Conservation (phyloP, 2,329 filamentous ascomycete species). For the Ceratocystis diversiconidia region DNA sequence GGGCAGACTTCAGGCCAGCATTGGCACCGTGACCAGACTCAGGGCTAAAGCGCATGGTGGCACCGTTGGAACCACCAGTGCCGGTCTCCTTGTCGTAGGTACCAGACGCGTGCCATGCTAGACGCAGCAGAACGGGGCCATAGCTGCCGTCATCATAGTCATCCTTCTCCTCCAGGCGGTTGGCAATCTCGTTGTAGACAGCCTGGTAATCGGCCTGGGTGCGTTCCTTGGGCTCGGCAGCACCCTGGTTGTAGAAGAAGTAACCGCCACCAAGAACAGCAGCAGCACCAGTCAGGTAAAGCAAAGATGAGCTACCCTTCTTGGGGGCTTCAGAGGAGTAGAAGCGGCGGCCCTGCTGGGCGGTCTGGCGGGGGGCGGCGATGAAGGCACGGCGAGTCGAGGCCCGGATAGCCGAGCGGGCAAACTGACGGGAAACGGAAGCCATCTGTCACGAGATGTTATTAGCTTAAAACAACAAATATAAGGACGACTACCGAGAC, state of each 20-base stretch:
- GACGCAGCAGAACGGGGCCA: conserved; percentile 74
- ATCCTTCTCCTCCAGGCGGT: conserved; percentile 69
- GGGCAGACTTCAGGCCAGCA: conserved; percentile 70
- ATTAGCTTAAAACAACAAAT: conserved; percentile 2
- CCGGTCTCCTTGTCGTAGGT: conserved; percentile 80
- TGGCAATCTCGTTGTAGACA: conserved; percentile 79
- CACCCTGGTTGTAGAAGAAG: conserved; percentile 49
- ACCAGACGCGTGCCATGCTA: conserved; percentile 88
- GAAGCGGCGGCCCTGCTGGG: conserved; percentile 59
- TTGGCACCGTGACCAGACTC: conserved; percentile 89
- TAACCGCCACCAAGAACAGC: conserved; percentile 49
- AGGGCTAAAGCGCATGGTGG: conserved; percentile 89
- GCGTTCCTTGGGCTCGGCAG: conserved; percentile 44
- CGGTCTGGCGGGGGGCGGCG: conserved; percentile 47
- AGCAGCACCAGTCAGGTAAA: conserved; percentile 46
- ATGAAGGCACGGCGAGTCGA: conserved; percentile 43
- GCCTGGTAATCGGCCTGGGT: conserved; percentile 84
- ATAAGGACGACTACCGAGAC: background rate
- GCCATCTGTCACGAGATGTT: conserved; percentile 23
- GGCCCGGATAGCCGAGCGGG: conserved; percentile 45
- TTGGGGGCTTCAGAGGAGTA: conserved; percentile 59
- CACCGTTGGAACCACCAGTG: conserved; percentile 89
- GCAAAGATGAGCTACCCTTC: conserved; percentile 34
- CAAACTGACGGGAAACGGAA: conserved; percentile 38
- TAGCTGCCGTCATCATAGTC: conserved; percentile 96